Conservation (phyloP, 805 yeast species). For the Sugiyamaella americana region DNA sequence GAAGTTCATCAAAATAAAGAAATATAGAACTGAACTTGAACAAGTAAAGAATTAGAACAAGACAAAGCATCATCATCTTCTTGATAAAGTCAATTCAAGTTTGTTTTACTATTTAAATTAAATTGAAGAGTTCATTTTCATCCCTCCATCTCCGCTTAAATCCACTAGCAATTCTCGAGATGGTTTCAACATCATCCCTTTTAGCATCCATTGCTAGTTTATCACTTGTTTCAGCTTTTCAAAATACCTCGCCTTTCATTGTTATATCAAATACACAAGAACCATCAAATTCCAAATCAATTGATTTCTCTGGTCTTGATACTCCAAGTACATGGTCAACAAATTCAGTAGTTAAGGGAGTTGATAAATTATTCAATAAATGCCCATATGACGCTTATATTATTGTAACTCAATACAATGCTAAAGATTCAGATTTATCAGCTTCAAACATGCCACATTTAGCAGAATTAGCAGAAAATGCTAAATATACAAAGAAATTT, state of each 20-base stretch:
- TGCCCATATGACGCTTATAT: conserved; percentile 56
- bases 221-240: background rate
- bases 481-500: background rate
- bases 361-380: conserved; percentile 13
- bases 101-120: too few relatives aligned
- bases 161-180: too few relatives aligned
- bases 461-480: background rate
- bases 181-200: background rate
- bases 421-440: conserved; percentile 38
- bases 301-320: background rate
- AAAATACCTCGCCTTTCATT: conserved; percentile 5
- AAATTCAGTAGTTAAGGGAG: background rate
- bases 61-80: too few relatives aligned
- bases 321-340: background rate
- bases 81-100: too few relatives aligned
- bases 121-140: too few relatives aligned
- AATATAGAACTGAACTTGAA: too few relatives aligned
- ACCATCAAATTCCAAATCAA: background rate
- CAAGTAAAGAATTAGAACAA: too few relatives aligned
- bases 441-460: conserved; percentile 39
- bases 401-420: conserved; percentile 49
- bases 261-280: conserved; percentile 7
- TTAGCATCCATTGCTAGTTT: background rate
- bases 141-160: too few relatives aligned
- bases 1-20: too few relatives aligned